Conservation (phyloP, 192 early-diverging fungal species). For the Coemansia sp. region DNA sequence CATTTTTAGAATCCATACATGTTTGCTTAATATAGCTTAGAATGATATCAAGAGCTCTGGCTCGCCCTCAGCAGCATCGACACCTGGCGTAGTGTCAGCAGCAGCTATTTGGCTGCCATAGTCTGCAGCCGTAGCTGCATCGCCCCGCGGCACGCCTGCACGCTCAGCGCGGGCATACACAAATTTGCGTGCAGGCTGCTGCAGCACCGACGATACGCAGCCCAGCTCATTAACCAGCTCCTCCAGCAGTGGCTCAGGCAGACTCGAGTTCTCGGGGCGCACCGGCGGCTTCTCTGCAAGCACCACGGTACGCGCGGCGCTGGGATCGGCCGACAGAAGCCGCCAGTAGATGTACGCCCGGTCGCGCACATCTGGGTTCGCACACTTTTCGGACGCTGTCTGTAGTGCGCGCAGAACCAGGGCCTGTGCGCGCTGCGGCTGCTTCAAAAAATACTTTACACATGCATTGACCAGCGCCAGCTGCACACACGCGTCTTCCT, state of each 20-base stretch:
- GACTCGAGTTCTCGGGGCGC: slow-evolving; percentile 61
- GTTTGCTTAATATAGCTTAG: slow-evolving; percentile 19
- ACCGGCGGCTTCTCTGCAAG: slow-evolving; percentile 88
- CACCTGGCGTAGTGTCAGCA: slow-evolving; percentile 2
- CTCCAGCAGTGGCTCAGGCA: slow-evolving; percentile 76
- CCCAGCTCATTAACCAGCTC: slow-evolving; percentile 86
- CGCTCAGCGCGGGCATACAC: slow-evolving; percentile 49
- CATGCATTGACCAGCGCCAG: slow-evolving; percentile 85
- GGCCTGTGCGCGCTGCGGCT: slow-evolving; percentile 78
- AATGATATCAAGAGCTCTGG: slow-evolving; percentile 53
- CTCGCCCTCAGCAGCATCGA: slow-evolving; percentile 38
- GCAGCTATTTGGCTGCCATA: slow-evolving; percentile 2
- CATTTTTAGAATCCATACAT: neutral
- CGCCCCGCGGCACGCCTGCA: slow-evolving; percentile 35
- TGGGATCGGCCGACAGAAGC: slow-evolving; percentile 88
- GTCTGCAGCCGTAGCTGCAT: slow-evolving; percentile 8
- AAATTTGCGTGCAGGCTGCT: slow-evolving; percentile 82
- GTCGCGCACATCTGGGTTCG: slow-evolving; percentile 95
- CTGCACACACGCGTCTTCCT: slow-evolving; percentile 86
- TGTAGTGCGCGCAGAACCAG: slow-evolving; percentile 87
- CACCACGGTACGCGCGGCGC: slow-evolving; percentile 88
- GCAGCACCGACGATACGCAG: slow-evolving; percentile 91
- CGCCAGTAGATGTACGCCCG: slow-evolving; percentile 98
- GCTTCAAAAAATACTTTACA: slow-evolving; percentile 94
- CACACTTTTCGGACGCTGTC: slow-evolving; percentile 81